phyloP scores from a whole-genome alignment of 441 rosid species.

The Heliophila coronopifolia region DNA sequence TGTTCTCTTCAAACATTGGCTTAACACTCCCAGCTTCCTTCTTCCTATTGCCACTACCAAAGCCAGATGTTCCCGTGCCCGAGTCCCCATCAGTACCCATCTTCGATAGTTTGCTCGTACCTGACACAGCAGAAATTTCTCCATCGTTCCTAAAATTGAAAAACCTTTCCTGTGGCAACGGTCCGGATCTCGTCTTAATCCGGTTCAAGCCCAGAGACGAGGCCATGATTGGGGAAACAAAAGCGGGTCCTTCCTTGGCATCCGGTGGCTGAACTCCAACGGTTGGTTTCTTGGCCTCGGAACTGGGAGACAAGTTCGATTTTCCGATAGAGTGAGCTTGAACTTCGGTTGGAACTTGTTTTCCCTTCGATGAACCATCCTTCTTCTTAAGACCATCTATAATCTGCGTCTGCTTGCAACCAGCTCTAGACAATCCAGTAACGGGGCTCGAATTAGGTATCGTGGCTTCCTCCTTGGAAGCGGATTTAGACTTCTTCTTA shows the following conservation, averaged over 20 bases:
- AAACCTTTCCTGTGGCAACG: slow-evolving; percentile 67
- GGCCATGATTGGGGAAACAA: slow-evolving; percentile 41
- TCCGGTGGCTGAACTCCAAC: background rate
- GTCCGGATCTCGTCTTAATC: slow-evolving; percentile 75
- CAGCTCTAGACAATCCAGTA: too few species aligned
- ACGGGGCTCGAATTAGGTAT: slow-evolving; percentile 5
- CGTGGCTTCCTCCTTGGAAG: slow-evolving; percentile 34
- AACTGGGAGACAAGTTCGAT: too few species aligned
- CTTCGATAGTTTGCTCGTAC: slow-evolving; percentile 31
- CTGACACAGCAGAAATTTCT: slow-evolving; percentile 24
- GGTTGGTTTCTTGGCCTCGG: slow-evolving; percentile 29
- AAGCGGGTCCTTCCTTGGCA: background rate
- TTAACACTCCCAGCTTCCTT: slow-evolving; percentile 27
- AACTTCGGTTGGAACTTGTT: slow-evolving; percentile 22
- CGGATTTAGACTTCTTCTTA: slow-evolving; percentile 57
- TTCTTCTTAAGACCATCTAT: slow-evolving; percentile 46
- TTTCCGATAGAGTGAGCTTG: slow-evolving; percentile 14
- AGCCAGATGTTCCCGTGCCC: slow-evolving; percentile 22
- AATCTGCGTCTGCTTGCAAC: too few species aligned
- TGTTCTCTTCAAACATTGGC: background rate
- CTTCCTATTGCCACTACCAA: slow-evolving; percentile 33
- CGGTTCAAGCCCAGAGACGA: slow-evolving; percentile 65
- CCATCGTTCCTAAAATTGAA: slow-evolving; percentile 47
- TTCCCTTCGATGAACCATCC: slow-evolving; percentile 33
- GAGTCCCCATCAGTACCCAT: too few species aligned